Conservation (phyloP, 2,329 filamentous ascomycete genomes). For the Ophioceras dolichostomum region DNA sequence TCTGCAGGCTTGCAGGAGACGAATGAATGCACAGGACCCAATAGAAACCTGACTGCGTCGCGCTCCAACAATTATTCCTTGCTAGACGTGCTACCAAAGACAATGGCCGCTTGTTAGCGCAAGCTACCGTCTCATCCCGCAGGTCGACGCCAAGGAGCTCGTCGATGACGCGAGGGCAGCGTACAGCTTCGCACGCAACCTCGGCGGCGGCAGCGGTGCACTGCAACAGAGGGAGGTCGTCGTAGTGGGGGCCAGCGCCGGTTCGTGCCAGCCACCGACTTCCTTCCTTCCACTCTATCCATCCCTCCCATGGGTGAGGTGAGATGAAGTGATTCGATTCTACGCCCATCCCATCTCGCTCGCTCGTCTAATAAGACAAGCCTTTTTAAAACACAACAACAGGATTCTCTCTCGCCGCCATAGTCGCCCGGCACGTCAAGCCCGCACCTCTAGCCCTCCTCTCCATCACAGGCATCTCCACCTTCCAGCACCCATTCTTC, state of each 20-base stretch:
- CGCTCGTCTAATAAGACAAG: no score
- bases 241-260: constrained; percentile 20
- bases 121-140: constrained; percentile 22
- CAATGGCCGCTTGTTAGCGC: constrained; percentile 21
- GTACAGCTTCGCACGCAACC: constrained; percentile 16
- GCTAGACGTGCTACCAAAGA: constrained; percentile 15
- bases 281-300: no score
- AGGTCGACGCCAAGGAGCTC: constrained; percentile 14
- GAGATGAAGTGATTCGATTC: no score
- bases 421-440: constrained; percentile 15
- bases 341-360: no score
- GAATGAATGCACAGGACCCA: no score
- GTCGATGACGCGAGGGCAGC: constrained; percentile 18
- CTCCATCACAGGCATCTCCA: constrained; percentile 21
- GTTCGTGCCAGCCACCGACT: no score
- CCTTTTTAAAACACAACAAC: no score
- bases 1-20: no score
- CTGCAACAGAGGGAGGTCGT: constrained; percentile 16
- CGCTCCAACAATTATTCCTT: no score
- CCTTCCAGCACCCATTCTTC: constrained; percentile 22
- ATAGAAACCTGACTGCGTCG: no score
- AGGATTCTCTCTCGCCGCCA: not conserved
- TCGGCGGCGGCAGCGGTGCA: constrained; percentile 6
- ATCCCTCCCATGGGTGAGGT: no score
- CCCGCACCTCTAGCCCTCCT: constrained; percentile 19